phyloP scores from a whole-genome alignment of 2,329 filamentous ascomycete genomes.

The Neofusicoccum parvum region DNA sequence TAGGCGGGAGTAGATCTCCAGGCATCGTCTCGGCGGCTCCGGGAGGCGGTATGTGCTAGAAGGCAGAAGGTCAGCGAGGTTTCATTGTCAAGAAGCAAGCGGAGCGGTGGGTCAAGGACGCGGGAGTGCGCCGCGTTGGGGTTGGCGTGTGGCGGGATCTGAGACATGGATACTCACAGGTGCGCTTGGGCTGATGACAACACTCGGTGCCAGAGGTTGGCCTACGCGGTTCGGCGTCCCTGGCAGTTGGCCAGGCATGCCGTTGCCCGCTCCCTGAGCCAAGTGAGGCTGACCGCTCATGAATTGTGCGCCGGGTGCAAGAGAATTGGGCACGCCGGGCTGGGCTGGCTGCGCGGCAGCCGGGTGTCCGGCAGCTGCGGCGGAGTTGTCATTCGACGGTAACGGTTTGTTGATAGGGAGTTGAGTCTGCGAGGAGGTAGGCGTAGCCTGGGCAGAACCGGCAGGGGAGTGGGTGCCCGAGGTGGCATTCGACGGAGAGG shows the following conservation, averaged over 20 bases:
- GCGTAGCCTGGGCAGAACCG: conserved; percentile 68
- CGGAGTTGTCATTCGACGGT: conserved; percentile 46
- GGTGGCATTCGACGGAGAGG: conserved; percentile 70
- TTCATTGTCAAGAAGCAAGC: conserved; percentile 10
- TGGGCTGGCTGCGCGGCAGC: conserved; percentile 32
- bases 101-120: conserved; percentile 3
- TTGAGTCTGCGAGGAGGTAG: conserved; percentile 85
- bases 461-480: conserved; percentile 59
- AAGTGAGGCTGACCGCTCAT: conserved; percentile 34
- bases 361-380: conserved; percentile 26
- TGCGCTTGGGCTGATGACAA: conserved; percentile 92
- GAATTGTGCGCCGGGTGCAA: conserved; percentile 36
- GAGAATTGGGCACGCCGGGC: conserved; percentile 33
- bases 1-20: conserved; percentile 90
- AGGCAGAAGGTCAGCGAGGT: conserved; percentile 24
- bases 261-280: conserved; percentile 18
- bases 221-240: conserved; percentile 66
- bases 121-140: conserved; percentile 4
- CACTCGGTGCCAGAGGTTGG: conserved; percentile 73
- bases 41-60: conserved; percentile 84
- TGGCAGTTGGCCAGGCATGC: conserved; percentile 40
- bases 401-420: conserved; percentile 77
- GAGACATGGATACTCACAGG: conserved; percentile 50
- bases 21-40: conserved; percentile 97
- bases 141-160: conserved; percentile 14